Conservation (phyloP, 208 protist genomes). For the Crithidia thermophila region DNA sequence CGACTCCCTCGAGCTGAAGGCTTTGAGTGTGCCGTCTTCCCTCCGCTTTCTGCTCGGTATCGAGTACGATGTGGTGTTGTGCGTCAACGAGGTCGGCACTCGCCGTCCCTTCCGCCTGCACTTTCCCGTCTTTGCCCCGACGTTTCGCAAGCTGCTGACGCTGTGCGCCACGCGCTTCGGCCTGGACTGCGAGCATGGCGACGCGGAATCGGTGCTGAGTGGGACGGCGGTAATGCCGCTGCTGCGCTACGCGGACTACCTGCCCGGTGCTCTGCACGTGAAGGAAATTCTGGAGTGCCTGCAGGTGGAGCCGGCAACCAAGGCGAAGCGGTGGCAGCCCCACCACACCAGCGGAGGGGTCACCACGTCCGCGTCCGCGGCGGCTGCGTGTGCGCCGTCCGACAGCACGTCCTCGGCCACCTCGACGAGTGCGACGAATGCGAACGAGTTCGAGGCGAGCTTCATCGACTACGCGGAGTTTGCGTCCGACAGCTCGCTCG, state of each 20-base stretch:
- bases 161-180: constrained; percentile 72
- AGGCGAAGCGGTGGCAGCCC: constrained; percentile 27
- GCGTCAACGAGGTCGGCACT: constrained; percentile 57
- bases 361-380: no score
- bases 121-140: constrained; percentile 65
- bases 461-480: constrained; percentile 84
- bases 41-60: constrained; percentile 78
- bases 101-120: constrained; percentile 51
- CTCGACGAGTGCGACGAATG: background rate
- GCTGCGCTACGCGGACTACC: constrained; percentile 84
- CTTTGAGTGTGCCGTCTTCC: constrained; percentile 72
- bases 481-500: constrained; percentile 51
- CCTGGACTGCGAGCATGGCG: constrained; percentile 51
- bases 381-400: background rate
- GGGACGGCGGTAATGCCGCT: constrained; percentile 72
- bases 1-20: constrained; percentile 76
- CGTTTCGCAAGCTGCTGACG: constrained; percentile 73
- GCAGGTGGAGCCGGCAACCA: constrained; percentile 35
- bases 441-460: constrained; percentile 64
- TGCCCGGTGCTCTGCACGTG: constrained; percentile 73
- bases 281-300: constrained; percentile 74
- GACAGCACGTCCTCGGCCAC: background rate
- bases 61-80: constrained; percentile 79
- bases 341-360: no score
- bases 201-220: constrained; percentile 50